These are phyloP conservation scores for Sporothrix pallida DNA, from an alignment of 2,329 filamentous ascomycete genomes.

Conservation along the genomic window DNA sequence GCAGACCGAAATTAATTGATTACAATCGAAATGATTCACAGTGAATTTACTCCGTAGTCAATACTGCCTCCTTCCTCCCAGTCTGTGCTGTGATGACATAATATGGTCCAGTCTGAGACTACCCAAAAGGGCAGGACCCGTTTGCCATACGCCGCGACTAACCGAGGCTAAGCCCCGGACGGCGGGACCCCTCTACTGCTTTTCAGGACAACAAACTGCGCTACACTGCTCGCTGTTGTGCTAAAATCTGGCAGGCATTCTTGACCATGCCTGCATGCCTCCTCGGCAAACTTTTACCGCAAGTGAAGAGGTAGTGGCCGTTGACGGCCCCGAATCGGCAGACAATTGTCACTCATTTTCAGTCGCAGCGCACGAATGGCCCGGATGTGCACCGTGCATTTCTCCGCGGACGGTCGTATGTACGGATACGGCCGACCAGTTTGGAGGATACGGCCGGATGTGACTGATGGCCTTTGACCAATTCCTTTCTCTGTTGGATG, in stretches of 20 bases:
- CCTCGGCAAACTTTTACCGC: slow-evolving; percentile 16
- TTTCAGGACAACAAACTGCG: not conserved
- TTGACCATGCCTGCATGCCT: not conserved
- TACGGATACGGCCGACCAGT: not conserved
- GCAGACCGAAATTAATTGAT: too few relatives aligned
- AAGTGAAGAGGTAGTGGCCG: not conserved
- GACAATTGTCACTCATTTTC: not conserved
- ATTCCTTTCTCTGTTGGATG: too few relatives aligned
- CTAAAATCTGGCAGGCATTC: not conserved
- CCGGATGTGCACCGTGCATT: not conserved
- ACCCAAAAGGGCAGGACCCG: too few relatives aligned
- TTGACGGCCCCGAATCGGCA: slow-evolving; percentile 18
- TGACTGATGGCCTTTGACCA: too few relatives aligned
- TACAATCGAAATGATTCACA: too few relatives aligned
- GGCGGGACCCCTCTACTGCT: not conserved
- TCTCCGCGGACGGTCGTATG: not conserved
- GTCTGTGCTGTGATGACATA: too few relatives aligned
- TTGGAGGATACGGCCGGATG: too few relatives aligned
- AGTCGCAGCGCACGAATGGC: not conserved
- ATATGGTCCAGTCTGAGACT: too few relatives aligned
- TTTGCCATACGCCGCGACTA: not conserved
- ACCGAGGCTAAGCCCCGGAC: slow-evolving; percentile 21
- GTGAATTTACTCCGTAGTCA: too few relatives aligned
- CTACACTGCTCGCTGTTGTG: not conserved
- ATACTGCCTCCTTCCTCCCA: too few relatives aligned